Percentiles rank a stretch among this genome's conserved stretches.
phyloP scores from a whole-genome alignment of 495 filamentous ascomycete genomes.

The Pyrenula massariospora region DNA sequence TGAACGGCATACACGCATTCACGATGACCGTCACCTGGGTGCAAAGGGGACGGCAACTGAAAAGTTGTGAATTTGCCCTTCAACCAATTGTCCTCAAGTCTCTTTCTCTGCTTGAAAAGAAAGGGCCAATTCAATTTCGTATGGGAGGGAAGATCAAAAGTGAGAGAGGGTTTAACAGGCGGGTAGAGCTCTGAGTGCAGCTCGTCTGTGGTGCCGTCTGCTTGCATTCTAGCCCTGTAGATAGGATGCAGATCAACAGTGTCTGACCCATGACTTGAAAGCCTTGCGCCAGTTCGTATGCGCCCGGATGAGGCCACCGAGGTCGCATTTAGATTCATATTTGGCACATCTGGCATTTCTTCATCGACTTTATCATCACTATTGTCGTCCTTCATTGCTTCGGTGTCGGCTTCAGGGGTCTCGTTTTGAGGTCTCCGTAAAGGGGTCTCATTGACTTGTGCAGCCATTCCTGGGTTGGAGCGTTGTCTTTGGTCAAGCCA shows the following conservation, averaged over 20 bases:
- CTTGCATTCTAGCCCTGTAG: neutral
- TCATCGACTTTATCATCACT: conserved; percentile 26
- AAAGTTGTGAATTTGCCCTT: conserved; percentile 73
- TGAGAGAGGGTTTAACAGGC: conserved; percentile 19
- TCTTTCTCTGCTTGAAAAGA: conserved; percentile 75
- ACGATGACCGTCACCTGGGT: conserved; percentile 70
- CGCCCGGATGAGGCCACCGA: no score
- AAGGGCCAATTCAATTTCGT: conserved; percentile 43
- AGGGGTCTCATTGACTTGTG: conserved; percentile 5
- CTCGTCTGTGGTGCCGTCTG: neutral
- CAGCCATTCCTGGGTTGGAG: neutral
- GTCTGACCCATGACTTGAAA: neutral
- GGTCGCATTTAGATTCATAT: neutral
- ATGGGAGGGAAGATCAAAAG: conserved; percentile 20
- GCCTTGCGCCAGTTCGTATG: neutral
- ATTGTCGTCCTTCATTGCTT: conserved; percentile 12
- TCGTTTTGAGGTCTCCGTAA: conserved; percentile 26
- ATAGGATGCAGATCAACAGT: neutral
- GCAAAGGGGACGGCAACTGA: conserved; percentile 72
- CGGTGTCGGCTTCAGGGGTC: conserved; percentile 26
- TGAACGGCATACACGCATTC: conserved; percentile 97
- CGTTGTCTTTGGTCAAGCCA: conserved; percentile 25
- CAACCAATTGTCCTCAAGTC: conserved; percentile 86
- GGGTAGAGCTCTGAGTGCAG: conserved; percentile 11
- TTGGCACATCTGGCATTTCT: conserved; percentile 31